phyloP scores from a whole-genome alignment of 2,329 filamentous ascomycete species.

The Arthroderma sp. region DNA sequence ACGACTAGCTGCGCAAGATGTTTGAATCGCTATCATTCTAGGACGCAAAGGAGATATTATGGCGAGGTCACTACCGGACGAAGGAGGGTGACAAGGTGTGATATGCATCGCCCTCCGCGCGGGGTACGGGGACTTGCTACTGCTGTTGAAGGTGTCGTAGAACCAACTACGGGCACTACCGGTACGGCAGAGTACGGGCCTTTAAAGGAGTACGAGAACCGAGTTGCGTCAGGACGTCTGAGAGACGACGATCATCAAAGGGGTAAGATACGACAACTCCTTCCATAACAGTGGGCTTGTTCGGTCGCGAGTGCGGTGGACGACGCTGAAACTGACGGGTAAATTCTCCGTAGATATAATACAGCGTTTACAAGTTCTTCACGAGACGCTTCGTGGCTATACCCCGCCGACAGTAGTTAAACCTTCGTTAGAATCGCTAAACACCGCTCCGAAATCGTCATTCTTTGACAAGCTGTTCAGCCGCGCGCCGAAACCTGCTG shows the following conservation, averaged over 20 bases:
- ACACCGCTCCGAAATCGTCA: conserved; percentile 27
- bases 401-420: conserved; percentile 59
- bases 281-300: too few species aligned
- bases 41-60: too few species aligned
- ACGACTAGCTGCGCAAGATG: too few species aligned
- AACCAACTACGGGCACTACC: too few species aligned
- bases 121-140: too few species aligned
- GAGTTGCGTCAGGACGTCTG: conserved; percentile 60
- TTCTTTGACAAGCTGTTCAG: conserved; percentile 39
- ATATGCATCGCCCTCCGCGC: too few species aligned
- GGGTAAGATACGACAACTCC: conserved; percentile 38
- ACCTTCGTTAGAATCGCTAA: conserved; percentile 59
- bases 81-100: too few species aligned
- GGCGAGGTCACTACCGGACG: too few species aligned
- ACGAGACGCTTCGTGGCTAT: conserved; percentile 68
- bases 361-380: conserved; percentile 73
- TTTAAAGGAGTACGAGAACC: conserved; percentile 72
- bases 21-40: too few species aligned
- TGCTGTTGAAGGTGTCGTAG: too few species aligned
- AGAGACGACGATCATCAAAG: conserved; percentile 85
- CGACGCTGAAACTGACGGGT: too few species aligned
- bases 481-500: conserved; percentile 20
- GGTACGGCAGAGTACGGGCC: conserved; percentile 42
- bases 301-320: too few species aligned
- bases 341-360: conserved; percentile 54